Conservation (phyloP, 2,329 filamentous ascomycete genomes). For the Arthrobotrys musiformis region DNA sequence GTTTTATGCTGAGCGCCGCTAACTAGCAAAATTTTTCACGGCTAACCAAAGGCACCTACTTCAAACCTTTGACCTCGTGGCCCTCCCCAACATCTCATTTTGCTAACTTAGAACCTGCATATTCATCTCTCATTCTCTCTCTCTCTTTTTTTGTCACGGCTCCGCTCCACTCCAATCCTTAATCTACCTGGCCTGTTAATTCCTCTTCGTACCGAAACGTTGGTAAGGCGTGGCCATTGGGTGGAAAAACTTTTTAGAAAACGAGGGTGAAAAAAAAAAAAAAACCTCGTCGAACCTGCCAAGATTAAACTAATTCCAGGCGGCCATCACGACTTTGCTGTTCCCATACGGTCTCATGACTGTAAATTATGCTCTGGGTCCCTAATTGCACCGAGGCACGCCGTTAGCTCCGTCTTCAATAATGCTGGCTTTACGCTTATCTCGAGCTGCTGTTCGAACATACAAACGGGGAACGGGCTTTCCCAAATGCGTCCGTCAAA, state of each 20-base stretch:
- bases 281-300: not conserved
- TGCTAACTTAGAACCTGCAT: not conserved
- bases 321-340: not conserved
- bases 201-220: too few relatives aligned
- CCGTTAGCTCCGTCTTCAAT: not conserved
- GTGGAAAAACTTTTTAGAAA: not conserved
- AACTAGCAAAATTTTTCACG: not conserved
- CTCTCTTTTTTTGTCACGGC: not conserved
- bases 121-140: not conserved
- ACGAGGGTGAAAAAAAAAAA: not conserved
- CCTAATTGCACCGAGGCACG: not conserved
- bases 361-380: conserved; percentile 16
- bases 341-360: conserved; percentile 21
- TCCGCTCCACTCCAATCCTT: not conserved
- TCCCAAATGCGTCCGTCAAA: not conserved
- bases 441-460: conserved; percentile 14
- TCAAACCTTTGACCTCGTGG: not conserved
- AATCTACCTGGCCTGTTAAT: not conserved
- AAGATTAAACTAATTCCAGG: conserved; percentile 19
- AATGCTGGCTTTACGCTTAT: conserved; percentile 33
- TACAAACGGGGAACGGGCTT: conserved; percentile 4
- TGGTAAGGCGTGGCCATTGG: not conserved
- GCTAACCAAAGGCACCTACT: not conserved
- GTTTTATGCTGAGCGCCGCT: not conserved
- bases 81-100: not conserved